Base-by-base conservation (phyloP, 305 asterid species). In the Lippia alba region DNA sequence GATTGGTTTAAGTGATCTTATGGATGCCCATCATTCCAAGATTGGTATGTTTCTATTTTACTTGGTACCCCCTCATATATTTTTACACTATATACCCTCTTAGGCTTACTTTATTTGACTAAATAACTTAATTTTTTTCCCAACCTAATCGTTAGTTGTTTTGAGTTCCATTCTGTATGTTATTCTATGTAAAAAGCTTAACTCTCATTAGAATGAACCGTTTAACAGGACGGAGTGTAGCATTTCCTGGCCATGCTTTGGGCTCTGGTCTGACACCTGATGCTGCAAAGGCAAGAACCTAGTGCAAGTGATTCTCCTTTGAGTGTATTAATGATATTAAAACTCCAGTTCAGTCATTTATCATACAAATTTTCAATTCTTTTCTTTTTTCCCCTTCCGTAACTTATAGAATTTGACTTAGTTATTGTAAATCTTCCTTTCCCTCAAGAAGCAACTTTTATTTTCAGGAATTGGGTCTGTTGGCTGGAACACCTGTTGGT, bases 231-330 rank as follows among this genome's bases (percentile, higher is more conserved):
- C 83, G 97, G 65, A 91, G 98, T 83, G 96, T 94, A 62, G 97
- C 99, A 72, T 94, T 94, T 82, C 99, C 99, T 72, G 99, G 99
- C 53, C 97, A 94, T 83, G 92, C 95, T 51, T 85, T 94, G 86
- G 99, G 98, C 65, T 85, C 85, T 66, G 99, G 99, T 67, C 85
- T 94, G 77, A 89, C 92, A 55, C 88, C 82, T 65, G 88, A 67
- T 59, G 96, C 98, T 74, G 99, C 99, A 78, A 88, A 88, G 96
- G 99, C 88, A 91, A 91, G 96, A 72, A 74, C 57, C 58, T 48
- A 71, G 67, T 65, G 67, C 57, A 72, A 71, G 72, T 56, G 72
- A 66, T 61, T 53, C 66, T 56, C 57, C 24, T 20, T 64, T 69
- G 77, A 64, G 78, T 72, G 60, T 73, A 70, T 63, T 16, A 61